A percentile compares a stretch with the other conserved stretches of the same genome.
Conservation (phyloP, 305 asterid genomes). For the Monarda citriodora region DNA sequence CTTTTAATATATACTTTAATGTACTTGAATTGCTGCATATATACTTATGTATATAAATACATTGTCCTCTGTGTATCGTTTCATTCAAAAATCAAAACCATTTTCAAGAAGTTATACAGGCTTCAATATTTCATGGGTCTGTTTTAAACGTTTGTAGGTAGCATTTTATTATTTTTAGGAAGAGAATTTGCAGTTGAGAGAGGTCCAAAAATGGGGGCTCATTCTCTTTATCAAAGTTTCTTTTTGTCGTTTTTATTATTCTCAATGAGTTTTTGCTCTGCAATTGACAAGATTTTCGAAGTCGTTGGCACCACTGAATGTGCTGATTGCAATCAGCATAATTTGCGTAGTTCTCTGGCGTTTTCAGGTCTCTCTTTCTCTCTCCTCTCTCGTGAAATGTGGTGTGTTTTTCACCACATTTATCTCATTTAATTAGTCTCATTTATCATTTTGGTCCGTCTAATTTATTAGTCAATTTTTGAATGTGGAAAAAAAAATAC, state of each 20-base stretch:
- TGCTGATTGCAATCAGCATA: constrained; percentile 35
- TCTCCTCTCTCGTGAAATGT: background rate
- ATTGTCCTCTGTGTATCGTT: constrained; percentile 6
- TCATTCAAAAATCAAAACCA: constrained; percentile 22
- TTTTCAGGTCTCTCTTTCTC: constrained; percentile 30
- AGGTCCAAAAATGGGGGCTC: constrained; percentile 43
- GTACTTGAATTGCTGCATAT: background rate
- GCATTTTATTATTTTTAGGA: too few relatives aligned
- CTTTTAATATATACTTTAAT: too few relatives aligned
- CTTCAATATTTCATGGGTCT: background rate
- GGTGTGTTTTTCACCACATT: background rate
- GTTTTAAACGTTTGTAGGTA: constrained; percentile 5
- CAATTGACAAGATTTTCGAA: constrained; percentile 44
- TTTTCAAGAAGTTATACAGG: background rate
- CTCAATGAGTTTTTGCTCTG: constrained; percentile 45
- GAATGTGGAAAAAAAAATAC: too few relatives aligned
- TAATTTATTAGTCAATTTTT: too few relatives aligned
- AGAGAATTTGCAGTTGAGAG: background rate
- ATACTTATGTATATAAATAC: constrained; percentile 18
- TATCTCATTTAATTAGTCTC: too few relatives aligned
- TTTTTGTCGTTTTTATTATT: constrained; percentile 38
- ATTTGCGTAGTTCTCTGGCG: constrained; percentile 29
- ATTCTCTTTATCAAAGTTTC: constrained; percentile 40
- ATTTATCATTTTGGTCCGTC: too few relatives aligned
- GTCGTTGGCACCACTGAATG: constrained; percentile 62